Conservation (phyloP, 2,329 filamentous ascomycete genomes). For the Sporothrix luriei region DNA sequence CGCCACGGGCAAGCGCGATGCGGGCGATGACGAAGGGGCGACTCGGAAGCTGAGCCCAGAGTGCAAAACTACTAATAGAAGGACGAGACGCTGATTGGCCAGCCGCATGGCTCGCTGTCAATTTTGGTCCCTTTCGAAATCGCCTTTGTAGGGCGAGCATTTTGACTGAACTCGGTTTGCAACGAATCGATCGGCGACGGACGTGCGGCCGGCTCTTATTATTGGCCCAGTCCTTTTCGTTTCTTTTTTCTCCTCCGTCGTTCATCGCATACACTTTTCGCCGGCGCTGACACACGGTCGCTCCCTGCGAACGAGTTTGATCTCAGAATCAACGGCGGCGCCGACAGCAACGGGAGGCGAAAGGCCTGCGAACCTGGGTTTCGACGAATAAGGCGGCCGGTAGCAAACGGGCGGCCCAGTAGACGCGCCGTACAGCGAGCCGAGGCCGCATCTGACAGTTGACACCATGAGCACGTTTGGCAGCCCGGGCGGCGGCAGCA, state of each 20-base stretch:
- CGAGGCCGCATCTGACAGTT: not conserved
- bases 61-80: not conserved
- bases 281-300: conserved; percentile 21
- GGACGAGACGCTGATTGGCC: conserved; percentile 20
- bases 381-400: not conserved
- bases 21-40: conserved; percentile 25
- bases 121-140: conserved; percentile 6
- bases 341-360: not conserved
- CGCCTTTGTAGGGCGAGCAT: not conserved
- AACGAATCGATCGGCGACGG: conserved; percentile 6
- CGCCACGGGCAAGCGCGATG: conserved; percentile 10
- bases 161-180: not conserved
- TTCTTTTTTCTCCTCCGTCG: not conserved
- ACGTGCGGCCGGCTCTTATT: not conserved
- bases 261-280: not conserved
- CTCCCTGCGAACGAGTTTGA: not conserved
- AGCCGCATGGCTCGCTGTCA: conserved; percentile 9
- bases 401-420: not conserved
- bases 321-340: not conserved
- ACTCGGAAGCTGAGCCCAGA: not conserved
- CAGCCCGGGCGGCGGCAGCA: conserved; percentile 38
- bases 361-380: not conserved
- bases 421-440: not conserved
- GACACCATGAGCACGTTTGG: conserved; percentile 39
- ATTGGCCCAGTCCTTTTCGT: not conserved